These are phyloP conservation scores for Thelonectria blattea DNA, from an alignment of 2,329 filamentous ascomycete species.

Conservation along the genomic window DNA sequence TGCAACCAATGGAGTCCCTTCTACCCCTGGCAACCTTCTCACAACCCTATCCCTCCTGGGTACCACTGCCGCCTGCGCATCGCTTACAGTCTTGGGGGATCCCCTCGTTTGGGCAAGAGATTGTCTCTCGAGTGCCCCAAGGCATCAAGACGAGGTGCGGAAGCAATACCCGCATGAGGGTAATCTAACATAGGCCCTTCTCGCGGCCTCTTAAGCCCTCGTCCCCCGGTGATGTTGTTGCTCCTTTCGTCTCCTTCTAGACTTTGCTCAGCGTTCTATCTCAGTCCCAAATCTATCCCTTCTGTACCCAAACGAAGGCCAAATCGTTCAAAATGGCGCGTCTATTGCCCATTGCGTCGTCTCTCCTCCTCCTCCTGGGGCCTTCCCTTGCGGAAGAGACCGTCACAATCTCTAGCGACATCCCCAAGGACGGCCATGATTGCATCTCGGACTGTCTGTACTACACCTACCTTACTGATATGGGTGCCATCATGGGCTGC, in stretches of 20 bases:
- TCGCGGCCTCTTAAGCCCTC: neutral
- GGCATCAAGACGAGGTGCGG: constrained; percentile 1
- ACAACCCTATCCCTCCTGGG: constrained; percentile 16
- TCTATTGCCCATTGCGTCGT: constrained; percentile 8
- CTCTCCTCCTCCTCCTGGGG: constrained; percentile 12
- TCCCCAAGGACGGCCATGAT: constrained; percentile 22
- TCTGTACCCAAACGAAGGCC: neutral
- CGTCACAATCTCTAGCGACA: constrained; percentile 27
- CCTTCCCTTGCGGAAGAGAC: constrained; percentile 14
- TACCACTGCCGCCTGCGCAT: constrained; percentile 7
- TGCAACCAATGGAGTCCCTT: constrained; percentile 21
- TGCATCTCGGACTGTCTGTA: constrained; percentile 35
- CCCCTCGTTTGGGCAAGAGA: constrained; percentile 11
- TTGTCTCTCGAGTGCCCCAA: neutral
- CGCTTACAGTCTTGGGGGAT: neutral
- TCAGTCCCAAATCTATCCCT: neutral
- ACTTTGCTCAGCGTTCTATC: neutral
- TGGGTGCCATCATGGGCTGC: constrained; percentile 34
- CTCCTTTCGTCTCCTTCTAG: neutral
- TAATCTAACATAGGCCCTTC: neutral
- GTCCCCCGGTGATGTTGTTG: neutral
- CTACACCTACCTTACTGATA: constrained; percentile 22
- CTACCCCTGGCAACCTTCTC: constrained; percentile 25
- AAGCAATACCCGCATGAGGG: constrained; percentile 5
- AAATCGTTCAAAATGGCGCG: constrained; percentile 21